These are phyloP conservation scores for Mortierella sp. DNA, from an alignment of 371 early-diverging fungal genomes.

Conservation along the genomic window DNA sequence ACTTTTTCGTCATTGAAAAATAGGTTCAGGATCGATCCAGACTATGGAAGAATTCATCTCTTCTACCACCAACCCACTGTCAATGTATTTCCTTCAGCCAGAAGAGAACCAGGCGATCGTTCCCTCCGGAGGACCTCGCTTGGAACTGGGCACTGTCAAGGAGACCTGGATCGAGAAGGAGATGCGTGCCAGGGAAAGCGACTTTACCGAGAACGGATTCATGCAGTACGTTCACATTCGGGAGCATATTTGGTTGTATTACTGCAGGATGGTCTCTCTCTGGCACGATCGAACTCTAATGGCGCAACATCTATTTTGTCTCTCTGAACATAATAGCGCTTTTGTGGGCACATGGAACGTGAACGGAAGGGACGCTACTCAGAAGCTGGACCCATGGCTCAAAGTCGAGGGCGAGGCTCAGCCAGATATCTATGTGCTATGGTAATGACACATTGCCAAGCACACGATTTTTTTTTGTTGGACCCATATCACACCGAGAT, in stretches of 20 bases:
- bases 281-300: no score
- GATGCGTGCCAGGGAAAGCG: conserved; percentile 35
- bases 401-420: conserved; percentile 60
- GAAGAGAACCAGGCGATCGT: conserved; percentile 32
- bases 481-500: background rate
- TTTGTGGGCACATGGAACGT: conserved; percentile 96
- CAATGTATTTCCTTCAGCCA: conserved; percentile 50
- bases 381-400: conserved; percentile 78
- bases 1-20: background rate
- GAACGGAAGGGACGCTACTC: conserved; percentile 78
- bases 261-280: background rate
- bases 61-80: conserved; percentile 35
- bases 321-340: conserved; percentile 60
- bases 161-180: conserved; percentile 53
- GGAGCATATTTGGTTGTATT: background rate
- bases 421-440: conserved; percentile 81
- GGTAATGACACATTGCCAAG: conserved; percentile 60
- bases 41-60: conserved; percentile 48
- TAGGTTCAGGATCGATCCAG: background rate
- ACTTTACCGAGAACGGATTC: conserved; percentile 41
- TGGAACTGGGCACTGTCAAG: conserved; percentile 46
- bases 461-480: background rate
- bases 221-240: conserved; percentile 30
- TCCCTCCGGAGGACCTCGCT: conserved; percentile 7
- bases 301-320: no score